phyloP scores from a whole-genome alignment of 129 eudicot genomes.

The Kitagawia praeruptora region DNA sequence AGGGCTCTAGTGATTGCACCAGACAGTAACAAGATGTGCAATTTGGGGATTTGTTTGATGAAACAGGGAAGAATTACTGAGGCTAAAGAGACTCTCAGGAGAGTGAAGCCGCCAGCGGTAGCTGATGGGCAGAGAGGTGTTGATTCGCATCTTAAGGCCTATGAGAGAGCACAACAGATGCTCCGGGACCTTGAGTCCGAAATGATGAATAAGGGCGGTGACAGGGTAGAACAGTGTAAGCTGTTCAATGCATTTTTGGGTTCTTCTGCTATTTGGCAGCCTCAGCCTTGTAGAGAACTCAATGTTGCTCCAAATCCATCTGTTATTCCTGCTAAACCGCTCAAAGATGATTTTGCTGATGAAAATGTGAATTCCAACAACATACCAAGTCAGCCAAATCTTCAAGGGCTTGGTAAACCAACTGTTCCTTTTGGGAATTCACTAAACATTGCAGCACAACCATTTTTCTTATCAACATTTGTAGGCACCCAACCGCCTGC shows the following conservation, averaged over 20 bases:
- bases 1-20: slow-evolving; percentile 84
- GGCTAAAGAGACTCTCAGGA: slow-evolving; percentile 75
- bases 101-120: slow-evolving; percentile 86
- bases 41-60: slow-evolving; percentile 93
- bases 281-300: slow-evolving; percentile 88
- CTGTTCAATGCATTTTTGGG: slow-evolving; percentile 83
- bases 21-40: slow-evolving; percentile 98
- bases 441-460: slow-evolving; percentile 68
- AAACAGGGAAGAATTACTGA: slow-evolving; percentile 91
- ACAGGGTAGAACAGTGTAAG: slow-evolving; percentile 64
- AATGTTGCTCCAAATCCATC: slow-evolving; percentile 9
- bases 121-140: slow-evolving; percentile 86
- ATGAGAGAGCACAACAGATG: slow-evolving; percentile 98
- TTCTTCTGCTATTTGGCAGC: slow-evolving; percentile 97
- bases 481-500: slow-evolving; percentile 18
- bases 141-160: slow-evolving; percentile 96
- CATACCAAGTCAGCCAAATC: slow-evolving; percentile 1
- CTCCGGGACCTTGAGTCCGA: slow-evolving; percentile 81
- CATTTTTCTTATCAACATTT: slow-evolving; percentile 49
- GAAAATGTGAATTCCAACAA: slow-evolving; percentile 51
- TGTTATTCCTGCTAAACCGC: slow-evolving; percentile 15
- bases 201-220: slow-evolving; percentile 63
- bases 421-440: slow-evolving; percentile 27
- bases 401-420: slow-evolving; percentile 25
- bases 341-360: slow-evolving; percentile 49